Base-by-base conservation (phyloP, 805 yeast species). In the Schwanniomyces polymorphus region DNA sequence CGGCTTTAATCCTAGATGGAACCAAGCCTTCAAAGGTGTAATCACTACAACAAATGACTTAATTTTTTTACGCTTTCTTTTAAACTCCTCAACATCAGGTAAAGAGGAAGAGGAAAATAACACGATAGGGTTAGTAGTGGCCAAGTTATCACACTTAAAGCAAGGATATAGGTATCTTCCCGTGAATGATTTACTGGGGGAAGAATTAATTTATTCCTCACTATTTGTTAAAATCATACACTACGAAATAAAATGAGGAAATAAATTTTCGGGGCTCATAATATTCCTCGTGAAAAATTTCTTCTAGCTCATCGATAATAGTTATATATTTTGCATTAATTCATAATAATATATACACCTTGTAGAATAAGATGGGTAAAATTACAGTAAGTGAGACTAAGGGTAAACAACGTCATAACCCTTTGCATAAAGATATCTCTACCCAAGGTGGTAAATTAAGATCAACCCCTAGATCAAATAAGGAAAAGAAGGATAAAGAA, bases 1-100 rank as follows among this genome's bases (percentile, higher is more conserved):
- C 65, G 97, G 97, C 0, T 89, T 88, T 67, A 90, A 88, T 59
- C 97, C 97, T 0, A 65, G 77, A 6, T 92, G 97, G 97, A 81
- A 85, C 51, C 75, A 78, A 42, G 62, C 59, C 4, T 76, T 84
- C 50, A 51, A 61, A n/a, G 75, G 85, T 2, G 54, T 73, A 6
- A 61, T 65, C 4, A 62, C 75, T 7, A 62, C 69, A 38, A 49
- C 59, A n/a, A 41, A 53, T 6, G 75, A 79, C 6, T 69, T 86
- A 35, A 76, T 82, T 2, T 88, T 88, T 59, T 50, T 86, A 7
- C 68, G 81, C 46, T 73, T 88, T 44, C 56, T 74, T 2, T 75
- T 84, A 3, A 77, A 78, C 51, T 66, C 81, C 6, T 60, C 61
- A 12, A 45, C 50, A 7, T 48, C 51, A 10, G 28, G 46, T 21